Evolutionary conservation across 768 basidiomycete genomes (phyloP).

Genomic region (Hemileccinum rubropunctum): DNA sequence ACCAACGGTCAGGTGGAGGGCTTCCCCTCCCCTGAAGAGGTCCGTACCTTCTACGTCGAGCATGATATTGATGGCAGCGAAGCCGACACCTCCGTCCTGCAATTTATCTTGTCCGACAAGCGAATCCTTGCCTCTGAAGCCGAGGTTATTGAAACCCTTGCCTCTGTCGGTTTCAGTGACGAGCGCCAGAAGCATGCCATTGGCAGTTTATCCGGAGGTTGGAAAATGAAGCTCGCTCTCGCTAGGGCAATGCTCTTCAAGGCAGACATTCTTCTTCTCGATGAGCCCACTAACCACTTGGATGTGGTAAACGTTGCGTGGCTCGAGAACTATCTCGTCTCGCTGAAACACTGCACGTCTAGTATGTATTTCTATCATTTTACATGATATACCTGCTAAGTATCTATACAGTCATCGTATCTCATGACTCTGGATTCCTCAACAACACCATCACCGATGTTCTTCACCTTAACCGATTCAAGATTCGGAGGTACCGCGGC

Average conservation of each 20-base stretch:
- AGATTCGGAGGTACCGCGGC: constrained; percentile 91
- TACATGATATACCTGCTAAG: constrained; percentile 8
- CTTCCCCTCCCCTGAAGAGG: constrained; percentile 95
- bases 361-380: constrained; percentile 45
- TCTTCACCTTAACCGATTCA: constrained; percentile 98
- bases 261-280: constrained; percentile 94
- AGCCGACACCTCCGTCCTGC: constrained; percentile 83
- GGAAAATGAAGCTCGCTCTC: constrained; percentile 99
- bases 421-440: constrained; percentile 95
- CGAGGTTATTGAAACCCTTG: constrained; percentile 78
- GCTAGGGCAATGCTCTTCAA: constrained; percentile 98
- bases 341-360: constrained; percentile 88
- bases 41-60: constrained; percentile 99
- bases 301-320: constrained; percentile 97
- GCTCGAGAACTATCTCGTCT: constrained; percentile 91
- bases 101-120: constrained; percentile 84
- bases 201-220: constrained; percentile 93
- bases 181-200: constrained; percentile 85
- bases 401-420: constrained; percentile 74
- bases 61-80: constrained; percentile 98
- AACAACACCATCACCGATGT: constrained; percentile 99
- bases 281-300: constrained; percentile 96
- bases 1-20: constrained; percentile 96
- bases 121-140: constrained; percentile 69
- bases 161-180: constrained; percentile 88